Evolutionary conservation across 2,329 filamentous ascomycete genomes (phyloP), one percentile per base, ranked within the genome.

Genomic region (Phialocephala sp.): DNA sequence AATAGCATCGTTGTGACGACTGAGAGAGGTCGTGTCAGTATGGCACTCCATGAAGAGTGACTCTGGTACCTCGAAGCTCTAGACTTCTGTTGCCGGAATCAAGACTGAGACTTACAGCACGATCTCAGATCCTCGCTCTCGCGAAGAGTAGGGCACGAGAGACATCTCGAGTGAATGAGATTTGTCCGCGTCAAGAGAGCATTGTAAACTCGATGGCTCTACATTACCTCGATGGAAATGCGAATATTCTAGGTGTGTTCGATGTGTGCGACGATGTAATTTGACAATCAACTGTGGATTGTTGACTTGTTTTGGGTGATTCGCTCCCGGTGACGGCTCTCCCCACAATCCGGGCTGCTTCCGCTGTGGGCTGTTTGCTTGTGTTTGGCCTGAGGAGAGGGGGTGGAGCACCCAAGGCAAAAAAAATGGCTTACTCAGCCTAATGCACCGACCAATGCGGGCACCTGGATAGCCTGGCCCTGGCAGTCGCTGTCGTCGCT

Each of bases 1-100:
- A 64, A 99, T 89, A 24, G 94, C 91, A 80, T 97, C 93, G 75
- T 92, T 91, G 78, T 97, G 93, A 68, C 94, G 95, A 60, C 95
- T 98, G 74, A 20, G 35, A 41, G 35, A 41, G 18, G 24, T 11
- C 39, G 36, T 35, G 22, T 74, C 50, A 76, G 70, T 59, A 66
- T 60, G 6, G 14, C 18, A 22, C 35, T 39, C n/a, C 55, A 41
- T 37, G 3, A 57, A 20, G 22, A 18, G 18, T 14, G 22, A 14
- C 32, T 8, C n/a, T 45, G 43, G 8, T n/a, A 32, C 12, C 55
- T 22, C 24, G 32, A 37, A 27, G 15, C 22, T 4, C n/a, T 27
- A 14, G 12, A 15, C 8, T 35, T 39, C 27, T 9, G 36, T n/a
- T 37, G 32, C 36, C 36, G 24, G 22, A 9, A 20, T 14, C 2